Base-by-base conservation (phyloP, 352 stramenopile genomes). In the Pythium insidiosum region DNA sequence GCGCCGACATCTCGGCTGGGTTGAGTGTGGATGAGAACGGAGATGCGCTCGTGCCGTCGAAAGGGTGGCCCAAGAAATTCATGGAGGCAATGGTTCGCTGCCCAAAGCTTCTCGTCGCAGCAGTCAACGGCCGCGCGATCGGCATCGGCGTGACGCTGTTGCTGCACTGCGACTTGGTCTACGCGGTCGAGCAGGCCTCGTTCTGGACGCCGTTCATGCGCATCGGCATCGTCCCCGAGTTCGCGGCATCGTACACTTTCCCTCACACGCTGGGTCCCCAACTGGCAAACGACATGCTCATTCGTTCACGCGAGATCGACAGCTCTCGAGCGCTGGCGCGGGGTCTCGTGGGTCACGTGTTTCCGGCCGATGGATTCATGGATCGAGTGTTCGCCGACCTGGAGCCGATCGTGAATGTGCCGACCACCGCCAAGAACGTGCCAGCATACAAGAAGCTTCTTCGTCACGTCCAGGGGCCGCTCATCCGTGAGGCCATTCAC, bases 151-250 rank as follows among this genome's bases (percentile, higher is more conserved):
- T 87, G 39, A 92, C 78, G 50, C 60, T 84, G 36, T 59, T 84
- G 38, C 67, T 78, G 58, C 73, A 88, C 56, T 89, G 69, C 56
- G 76, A 92, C 55, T 45, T 82, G 30, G 72, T 89, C 33, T 78
- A 73, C 43, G 68, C 68, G 11, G 60, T 53, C 7, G 62, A 81
- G 18, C 24, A 49, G 13, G 71, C 78, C 25, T 84, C 76, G 16
- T 91, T 91, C 60, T 86, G 70, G 66, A 92, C 82, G 25, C 79
- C 82, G 7, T 95, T 95, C 51, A 77, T 88, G 53, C 73, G 77
- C 18, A 71, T 91, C 7, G 81, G 79, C 10, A 73, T 93, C n/a
- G 73, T 89, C 30, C 84, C 84, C 7, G 81, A 95, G 56, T 89
- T 89, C 43, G 83, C 74, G 22, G 82, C 72, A 4, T 84, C 63